Evolutionary conservation across 192 early-diverging fungal species (phyloP).

Genomic region (Funneliformis mosseae): DNA sequence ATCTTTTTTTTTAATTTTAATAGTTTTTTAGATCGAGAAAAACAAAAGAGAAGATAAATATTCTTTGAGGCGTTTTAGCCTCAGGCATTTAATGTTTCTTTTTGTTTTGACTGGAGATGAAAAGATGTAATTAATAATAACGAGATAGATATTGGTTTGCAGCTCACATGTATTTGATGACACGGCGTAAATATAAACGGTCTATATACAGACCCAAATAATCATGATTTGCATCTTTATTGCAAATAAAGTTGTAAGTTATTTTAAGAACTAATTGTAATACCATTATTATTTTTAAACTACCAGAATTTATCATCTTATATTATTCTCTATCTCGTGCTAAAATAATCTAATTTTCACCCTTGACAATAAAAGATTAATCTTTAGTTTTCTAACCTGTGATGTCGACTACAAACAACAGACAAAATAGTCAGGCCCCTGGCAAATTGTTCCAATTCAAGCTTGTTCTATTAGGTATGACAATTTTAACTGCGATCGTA

Average conservation of each 20-base stretch:
- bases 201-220: too few species aligned
- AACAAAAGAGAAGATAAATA: neutral
- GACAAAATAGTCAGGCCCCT: slow-evolving; percentile 34
- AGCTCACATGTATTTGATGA: neutral
- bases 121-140: neutral
- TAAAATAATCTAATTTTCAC: neutral
- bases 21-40: neutral
- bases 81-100: neutral
- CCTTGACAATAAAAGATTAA: neutral
- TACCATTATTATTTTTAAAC: neutral
- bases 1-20: neutral
- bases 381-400: neutral
- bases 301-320: neutral
- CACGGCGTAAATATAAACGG: too few species aligned
- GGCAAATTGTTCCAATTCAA: slow-evolving; percentile 89
- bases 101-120: neutral
- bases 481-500: neutral
- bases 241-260: too few species aligned
- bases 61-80: neutral
- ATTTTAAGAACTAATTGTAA: too few species aligned
- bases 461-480: slow-evolving; percentile 87
- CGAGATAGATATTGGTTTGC: neutral
- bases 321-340: neutral
- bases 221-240: too few species aligned
- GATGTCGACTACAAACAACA: slow-evolving; percentile 3